phyloP scores from a whole-genome alignment of 2,329 filamentous ascomycete genomes.

The Botryotinia narcissicola region DNA sequence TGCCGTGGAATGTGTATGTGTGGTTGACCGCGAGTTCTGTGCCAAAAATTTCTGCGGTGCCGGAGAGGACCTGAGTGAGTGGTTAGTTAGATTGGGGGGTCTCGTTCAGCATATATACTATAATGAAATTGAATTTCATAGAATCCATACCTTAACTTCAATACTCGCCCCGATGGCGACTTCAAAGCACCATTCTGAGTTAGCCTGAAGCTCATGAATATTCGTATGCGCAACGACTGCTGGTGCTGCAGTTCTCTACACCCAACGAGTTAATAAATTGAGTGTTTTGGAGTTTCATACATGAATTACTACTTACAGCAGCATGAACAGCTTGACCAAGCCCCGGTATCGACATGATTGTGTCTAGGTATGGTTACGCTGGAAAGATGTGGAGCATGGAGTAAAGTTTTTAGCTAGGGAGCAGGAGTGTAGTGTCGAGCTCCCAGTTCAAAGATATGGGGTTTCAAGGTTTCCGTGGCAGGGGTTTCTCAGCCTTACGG shows the following conservation, averaged over 20 bases:
- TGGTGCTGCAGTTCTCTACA: conserved; percentile 32
- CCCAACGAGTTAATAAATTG: conserved; percentile 25
- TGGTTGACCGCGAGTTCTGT: conserved; percentile 83
- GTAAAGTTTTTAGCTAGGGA: conserved; percentile 19
- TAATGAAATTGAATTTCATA: not conserved
- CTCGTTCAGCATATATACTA: conserved; percentile 1
- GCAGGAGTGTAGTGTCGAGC: conserved; percentile 1
- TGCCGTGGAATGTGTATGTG: conserved; percentile 75
- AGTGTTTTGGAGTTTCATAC: not conserved
- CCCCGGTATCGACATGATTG: conserved; percentile 68
- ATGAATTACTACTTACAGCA: conserved; percentile 46
- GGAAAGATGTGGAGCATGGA: conserved; percentile 15
- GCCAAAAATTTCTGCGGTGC: conserved; percentile 90
- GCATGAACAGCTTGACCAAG: conserved; percentile 62
- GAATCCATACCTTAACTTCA: conserved; percentile 49
- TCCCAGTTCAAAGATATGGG: conserved; percentile 19
- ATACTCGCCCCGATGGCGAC: conserved; percentile 56
- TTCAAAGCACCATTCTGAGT: conserved; percentile 78
- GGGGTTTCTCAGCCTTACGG: conserved; percentile 17
- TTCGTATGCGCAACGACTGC: conserved; percentile 41
- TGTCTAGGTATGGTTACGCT: not conserved
- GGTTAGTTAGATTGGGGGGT: not conserved
- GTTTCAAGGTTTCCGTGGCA: not conserved
- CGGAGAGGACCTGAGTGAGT: conserved; percentile 63
- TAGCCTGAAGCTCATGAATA: conserved; percentile 56